Percentiles rank a stretch among this genome's conserved stretches.
These are phyloP conservation scores for Wickerhamiella dianesei DNA, from an alignment of 805 yeast genomes.

Conservation along the genomic window DNA sequence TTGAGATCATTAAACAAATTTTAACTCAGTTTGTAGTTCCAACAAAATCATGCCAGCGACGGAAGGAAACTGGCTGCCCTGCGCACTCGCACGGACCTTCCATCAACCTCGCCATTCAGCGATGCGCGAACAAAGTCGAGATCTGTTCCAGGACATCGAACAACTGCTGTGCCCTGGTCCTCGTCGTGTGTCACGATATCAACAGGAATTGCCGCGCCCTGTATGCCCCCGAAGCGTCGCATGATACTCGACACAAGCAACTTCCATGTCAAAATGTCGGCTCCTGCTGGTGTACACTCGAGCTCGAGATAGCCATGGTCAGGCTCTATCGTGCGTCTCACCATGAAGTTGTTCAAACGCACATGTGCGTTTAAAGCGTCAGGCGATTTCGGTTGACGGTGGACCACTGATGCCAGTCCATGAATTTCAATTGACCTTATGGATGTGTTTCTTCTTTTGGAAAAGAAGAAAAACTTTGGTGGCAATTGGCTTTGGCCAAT, in stretches of 20 bases:
- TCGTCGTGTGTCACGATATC: conserved; percentile 17
- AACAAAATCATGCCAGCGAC: neutral
- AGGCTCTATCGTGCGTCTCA: conserved; percentile 13
- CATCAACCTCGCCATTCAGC: conserved; percentile 6
- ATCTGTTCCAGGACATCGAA: conserved; percentile 13
- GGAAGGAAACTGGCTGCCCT: conserved; percentile 3
- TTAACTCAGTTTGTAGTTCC: too few species aligned
- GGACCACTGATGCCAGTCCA: too few species aligned
- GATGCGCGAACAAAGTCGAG: conserved; percentile 7
- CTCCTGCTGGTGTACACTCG: conserved; percentile 9
- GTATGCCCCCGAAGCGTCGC: conserved; percentile 19
- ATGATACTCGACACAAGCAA: conserved; percentile 17
- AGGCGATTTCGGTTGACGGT: too few species aligned
- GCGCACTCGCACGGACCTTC: conserved; percentile 2
- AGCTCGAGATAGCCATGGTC: conserved; percentile 25
- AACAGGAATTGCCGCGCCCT: conserved; percentile 22
- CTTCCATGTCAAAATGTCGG: conserved; percentile 24
- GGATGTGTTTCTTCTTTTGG: too few species aligned
- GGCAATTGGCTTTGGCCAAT: too few species aligned
- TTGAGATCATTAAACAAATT: too few species aligned
- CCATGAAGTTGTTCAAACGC: neutral
- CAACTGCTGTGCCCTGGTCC: conserved; percentile 7
- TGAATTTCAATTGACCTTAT: too few species aligned
- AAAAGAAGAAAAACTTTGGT: too few species aligned
- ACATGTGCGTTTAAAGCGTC: too few species aligned